These are phyloP conservation scores for Rosa hybrid DNA, from an alignment of 331 rosid species.

Conservation along the genomic window DNA sequence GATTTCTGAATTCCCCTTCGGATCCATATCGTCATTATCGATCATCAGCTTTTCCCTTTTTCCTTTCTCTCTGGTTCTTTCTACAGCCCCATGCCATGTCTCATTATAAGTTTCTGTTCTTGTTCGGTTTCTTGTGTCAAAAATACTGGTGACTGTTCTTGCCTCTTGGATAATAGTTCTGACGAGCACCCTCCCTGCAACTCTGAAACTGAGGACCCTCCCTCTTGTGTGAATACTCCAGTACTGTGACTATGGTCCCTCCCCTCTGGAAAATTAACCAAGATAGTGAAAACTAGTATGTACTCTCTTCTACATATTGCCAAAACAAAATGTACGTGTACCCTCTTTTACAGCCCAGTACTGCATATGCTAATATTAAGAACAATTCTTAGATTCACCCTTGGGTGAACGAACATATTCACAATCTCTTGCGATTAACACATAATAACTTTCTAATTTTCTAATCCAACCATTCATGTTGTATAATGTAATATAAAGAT, in stretches of 20 bases:
- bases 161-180: background rate
- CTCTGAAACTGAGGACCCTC: slow-evolving; percentile 10
- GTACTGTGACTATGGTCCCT: slow-evolving; percentile 2
- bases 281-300: background rate
- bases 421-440: too few relatives aligned
- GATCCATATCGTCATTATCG: slow-evolving; percentile 11
- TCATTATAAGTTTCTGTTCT: slow-evolving; percentile 19
- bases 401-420: too few relatives aligned
- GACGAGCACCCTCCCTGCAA: background rate
- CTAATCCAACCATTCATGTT: too few relatives aligned
- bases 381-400: too few relatives aligned
- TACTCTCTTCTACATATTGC: background rate
- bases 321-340: background rate
- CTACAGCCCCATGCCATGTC: slow-evolving; percentile 13
- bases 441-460: too few relatives aligned
- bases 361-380: background rate
- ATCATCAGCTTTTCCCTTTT: slow-evolving; percentile 7
- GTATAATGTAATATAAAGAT: too few relatives aligned
- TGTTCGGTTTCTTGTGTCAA: background rate
- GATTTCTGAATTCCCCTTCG: background rate
- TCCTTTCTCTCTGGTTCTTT: background rate
- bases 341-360: background rate
- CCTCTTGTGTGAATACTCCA: slow-evolving; percentile 1
- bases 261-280: background rate
- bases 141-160: background rate